Evolutionary conservation across 768 basidiomycete species (phyloP).

Genomic region (Lactifluus subvellereus): DNA sequence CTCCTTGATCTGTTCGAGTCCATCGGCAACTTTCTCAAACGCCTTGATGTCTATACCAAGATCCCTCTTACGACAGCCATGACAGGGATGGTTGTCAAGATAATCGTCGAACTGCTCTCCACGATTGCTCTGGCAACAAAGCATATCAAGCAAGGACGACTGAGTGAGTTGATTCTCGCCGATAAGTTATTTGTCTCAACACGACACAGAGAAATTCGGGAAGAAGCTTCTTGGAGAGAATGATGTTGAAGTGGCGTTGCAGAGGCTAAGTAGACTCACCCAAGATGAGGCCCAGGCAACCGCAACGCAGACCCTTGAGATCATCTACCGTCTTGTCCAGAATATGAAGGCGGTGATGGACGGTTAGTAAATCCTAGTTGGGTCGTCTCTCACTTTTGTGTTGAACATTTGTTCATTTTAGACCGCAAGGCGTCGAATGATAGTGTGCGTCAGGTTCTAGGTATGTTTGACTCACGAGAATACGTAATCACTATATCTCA

Average conservation of each 20-base stretch:
- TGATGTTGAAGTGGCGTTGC: not conserved
- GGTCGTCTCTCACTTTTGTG: not conserved
- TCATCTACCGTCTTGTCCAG: not conserved
- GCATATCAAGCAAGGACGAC: not conserved
- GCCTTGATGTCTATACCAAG: not conserved
- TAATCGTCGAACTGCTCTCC: constrained; percentile 4
- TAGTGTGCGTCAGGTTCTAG: not conserved
- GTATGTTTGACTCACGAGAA: no score
- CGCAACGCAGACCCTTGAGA: not conserved
- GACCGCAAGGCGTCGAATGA: not conserved
- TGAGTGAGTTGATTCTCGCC: not conserved
- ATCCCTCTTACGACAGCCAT: not conserved
- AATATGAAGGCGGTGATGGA: constrained; percentile 1
- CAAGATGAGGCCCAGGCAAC: not conserved
- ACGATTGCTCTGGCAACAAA: not conserved
- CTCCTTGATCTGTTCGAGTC: constrained; percentile 3
- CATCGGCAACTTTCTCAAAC: not conserved
- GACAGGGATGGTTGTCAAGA: not conserved
- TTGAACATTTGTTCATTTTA: not conserved
- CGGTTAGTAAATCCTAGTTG: not conserved
- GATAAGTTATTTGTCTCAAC: not conserved
- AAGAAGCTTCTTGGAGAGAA: constrained; percentile 6
- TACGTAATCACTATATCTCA: no score
- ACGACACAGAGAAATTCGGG: not conserved
- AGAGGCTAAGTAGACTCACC: not conserved